phyloP scores from a whole-genome alignment of 208 protist genomes.

The Vickermania spadyakhi region DNA sequence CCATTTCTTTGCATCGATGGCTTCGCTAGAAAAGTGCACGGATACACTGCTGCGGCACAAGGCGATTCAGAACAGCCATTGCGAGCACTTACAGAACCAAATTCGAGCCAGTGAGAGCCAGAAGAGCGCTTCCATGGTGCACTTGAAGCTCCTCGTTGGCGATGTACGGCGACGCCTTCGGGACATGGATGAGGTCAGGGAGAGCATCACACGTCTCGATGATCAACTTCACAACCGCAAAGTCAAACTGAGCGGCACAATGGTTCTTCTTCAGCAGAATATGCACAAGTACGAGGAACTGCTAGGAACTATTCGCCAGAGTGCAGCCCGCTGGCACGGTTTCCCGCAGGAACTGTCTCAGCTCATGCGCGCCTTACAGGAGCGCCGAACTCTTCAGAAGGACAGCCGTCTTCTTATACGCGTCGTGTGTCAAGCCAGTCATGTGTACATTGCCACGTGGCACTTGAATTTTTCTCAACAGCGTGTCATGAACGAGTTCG shows the following conservation, averaged over 20 bases:
- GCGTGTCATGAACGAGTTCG: neutral
- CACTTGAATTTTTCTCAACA: neutral
- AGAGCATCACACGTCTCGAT: slow-evolving; percentile 22
- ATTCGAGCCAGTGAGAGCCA: slow-evolving; percentile 45
- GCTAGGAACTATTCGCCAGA: slow-evolving; percentile 19
- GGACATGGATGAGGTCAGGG: slow-evolving; percentile 40
- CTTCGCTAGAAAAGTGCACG: slow-evolving; percentile 51
- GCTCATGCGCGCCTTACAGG: slow-evolving; percentile 34
- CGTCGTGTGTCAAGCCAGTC: too few species aligned
- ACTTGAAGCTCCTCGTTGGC: slow-evolving; percentile 35
- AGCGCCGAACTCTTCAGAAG: slow-evolving; percentile 16
- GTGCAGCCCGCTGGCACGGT: slow-evolving; percentile 24
- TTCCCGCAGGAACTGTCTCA: slow-evolving; percentile 27
- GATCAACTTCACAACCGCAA: slow-evolving; percentile 38
- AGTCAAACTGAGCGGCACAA: slow-evolving; percentile 40
- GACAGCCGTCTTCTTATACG: slow-evolving; percentile 8
- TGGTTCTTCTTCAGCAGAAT: slow-evolving; percentile 8
- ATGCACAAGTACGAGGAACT: slow-evolving; percentile 12
- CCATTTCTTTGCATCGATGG: too few species aligned
- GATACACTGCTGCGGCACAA: slow-evolving; percentile 72
- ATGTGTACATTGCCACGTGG: neutral
- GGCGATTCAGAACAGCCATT: slow-evolving; percentile 46
- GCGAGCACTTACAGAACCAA: slow-evolving; percentile 53
- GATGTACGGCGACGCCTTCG: slow-evolving; percentile 42
- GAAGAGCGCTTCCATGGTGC: slow-evolving; percentile 24